phyloP scores from a whole-genome alignment of 805 yeast species.

The Candida odintsovae region DNA sequence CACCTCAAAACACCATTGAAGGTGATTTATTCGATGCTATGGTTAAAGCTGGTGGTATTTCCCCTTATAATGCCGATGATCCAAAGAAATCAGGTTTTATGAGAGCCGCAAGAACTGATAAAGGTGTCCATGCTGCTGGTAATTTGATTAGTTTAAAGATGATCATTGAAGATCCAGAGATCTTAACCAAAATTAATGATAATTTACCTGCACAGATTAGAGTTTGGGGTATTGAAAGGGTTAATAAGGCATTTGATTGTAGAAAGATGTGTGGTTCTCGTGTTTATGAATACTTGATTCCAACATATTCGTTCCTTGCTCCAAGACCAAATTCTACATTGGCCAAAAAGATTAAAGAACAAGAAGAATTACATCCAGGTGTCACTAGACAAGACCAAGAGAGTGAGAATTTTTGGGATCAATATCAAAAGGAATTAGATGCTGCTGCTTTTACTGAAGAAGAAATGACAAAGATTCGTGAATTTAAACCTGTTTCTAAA shows the following conservation, averaged over 20 bases:
- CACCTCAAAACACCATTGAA: constrained; percentile 84
- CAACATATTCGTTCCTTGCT: constrained; percentile 84
- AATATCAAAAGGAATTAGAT: constrained; percentile 34
- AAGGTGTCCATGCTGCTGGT: constrained; percentile 98
- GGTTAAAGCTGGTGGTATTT: constrained; percentile 81
- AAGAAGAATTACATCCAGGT: constrained; percentile 51
- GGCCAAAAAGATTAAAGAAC: constrained; percentile 50
- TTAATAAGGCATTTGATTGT: constrained; percentile 89
- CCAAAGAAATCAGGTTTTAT: constrained; percentile 81
- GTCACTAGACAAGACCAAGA: constrained; percentile 58
- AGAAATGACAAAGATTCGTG: constrained; percentile 21
- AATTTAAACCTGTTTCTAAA: constrained; percentile 30
- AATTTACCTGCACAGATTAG: constrained; percentile 80
- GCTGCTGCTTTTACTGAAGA: constrained; percentile 26
- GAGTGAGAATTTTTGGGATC: constrained; percentile 69
- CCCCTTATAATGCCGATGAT: constrained; percentile 81
- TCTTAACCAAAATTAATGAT: constrained; percentile 61
- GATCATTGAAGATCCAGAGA: constrained; percentile 76
- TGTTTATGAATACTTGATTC: constrained; percentile 88
- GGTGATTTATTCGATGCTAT: constrained; percentile 83
- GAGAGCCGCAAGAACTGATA: constrained; percentile 87
- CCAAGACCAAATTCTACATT: constrained; percentile 78
- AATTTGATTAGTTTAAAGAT: constrained; percentile 80
- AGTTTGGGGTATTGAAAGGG: constrained; percentile 88
- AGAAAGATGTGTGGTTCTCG: constrained; percentile 95